Percentiles rank a stretch among this genome's conserved stretches.
phyloP scores from a whole-genome alignment of 2,329 filamentous ascomycete species.

The Phoma herbarum region DNA sequence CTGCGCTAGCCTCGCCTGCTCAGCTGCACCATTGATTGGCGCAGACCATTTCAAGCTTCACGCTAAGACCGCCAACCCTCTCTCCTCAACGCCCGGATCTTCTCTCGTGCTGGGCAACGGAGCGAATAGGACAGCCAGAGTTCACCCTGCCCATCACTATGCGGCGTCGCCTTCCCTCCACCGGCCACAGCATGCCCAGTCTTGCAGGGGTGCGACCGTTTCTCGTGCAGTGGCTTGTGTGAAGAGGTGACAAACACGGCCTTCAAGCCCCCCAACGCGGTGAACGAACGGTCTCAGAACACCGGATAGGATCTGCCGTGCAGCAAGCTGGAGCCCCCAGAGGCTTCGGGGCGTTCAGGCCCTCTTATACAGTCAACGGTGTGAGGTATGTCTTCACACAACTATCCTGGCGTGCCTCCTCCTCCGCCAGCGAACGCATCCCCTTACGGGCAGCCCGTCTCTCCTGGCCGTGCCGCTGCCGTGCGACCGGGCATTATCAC shows the following conservation, averaged over 20 bases:
- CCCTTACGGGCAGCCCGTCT: slow-evolving; percentile 15
- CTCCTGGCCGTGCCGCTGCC: slow-evolving; percentile 29
- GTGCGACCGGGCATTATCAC: slow-evolving; percentile 55
- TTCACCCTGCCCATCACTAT: slow-evolving; percentile 23
- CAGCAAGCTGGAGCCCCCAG: slow-evolving; percentile 41
- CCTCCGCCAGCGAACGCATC: slow-evolving; percentile 46
- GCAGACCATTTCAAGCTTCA: slow-evolving; percentile 29
- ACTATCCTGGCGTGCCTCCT: slow-evolving; percentile 34
- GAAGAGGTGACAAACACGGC: slow-evolving; percentile 30
- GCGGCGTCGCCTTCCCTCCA: slow-evolving; percentile 24
- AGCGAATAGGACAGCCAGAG: slow-evolving; percentile 28
- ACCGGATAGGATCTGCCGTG: slow-evolving; percentile 32
- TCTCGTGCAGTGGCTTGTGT: slow-evolving; percentile 23
- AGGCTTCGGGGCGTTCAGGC: slow-evolving; percentile 42
- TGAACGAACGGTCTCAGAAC: slow-evolving; percentile 19
- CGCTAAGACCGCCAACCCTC: slow-evolving; percentile 27
- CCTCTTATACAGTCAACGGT: slow-evolving; percentile 18
- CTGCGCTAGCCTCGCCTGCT: slow-evolving; percentile 9
- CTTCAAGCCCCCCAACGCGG: slow-evolving; percentile 20
- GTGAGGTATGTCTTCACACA: slow-evolving; percentile 36
- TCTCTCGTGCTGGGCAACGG: slow-evolving; percentile 26
- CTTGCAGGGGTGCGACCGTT: slow-evolving; percentile 22
- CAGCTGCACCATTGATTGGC: slow-evolving; percentile 29
- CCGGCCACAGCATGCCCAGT: slow-evolving; percentile 20
- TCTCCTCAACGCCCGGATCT: slow-evolving; percentile 27